Base-by-base conservation (phyloP, 2,329 filamentous ascomycete species). In the Blastomyces parvus region DNA sequence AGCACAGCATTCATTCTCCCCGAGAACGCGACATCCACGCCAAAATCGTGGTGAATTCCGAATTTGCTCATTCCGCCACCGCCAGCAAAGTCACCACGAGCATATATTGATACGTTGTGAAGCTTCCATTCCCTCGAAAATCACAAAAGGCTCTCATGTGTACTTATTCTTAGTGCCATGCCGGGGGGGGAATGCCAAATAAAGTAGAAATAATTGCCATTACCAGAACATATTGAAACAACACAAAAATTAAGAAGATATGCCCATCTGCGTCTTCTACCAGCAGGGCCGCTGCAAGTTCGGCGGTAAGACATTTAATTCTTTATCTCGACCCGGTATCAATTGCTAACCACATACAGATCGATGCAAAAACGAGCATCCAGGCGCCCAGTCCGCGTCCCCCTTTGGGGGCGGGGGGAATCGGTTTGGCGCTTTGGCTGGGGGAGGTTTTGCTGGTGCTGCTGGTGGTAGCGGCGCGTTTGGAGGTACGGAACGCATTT, bases 261-360 rank as follows among this genome's bases (percentile, higher is more conserved):
- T 80, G 78, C 71, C 71, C 14, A 69, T 88, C 63, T 90, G 88
- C 78, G 81, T 75, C 66, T 90, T 84, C 73, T 90, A 81, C 70
- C 81, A 83, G 71, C 81, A 86, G 72, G 86, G 86, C 53, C 80
- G 79, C 66, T 91, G 88, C 78, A 84, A 78, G 70, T 85, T 82
- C 71, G 87, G 87, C 76, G 79, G 86, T 87, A 78, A 67, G 80
- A 61, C 52, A 58, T 60, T 71, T 46, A 70, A 60, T 62, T 19
- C 25, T 40, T 14, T 57, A 38, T 36, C 61, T 6, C 50, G 46
- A 46, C 46, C 59, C 50, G 61, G 6, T 44, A 53, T 56, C 25
- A 6, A n/a, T 40, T 17, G 36, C 46, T 60, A 36, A 57, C 59
- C 46, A 55, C 58, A 33, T 66, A 55, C 48, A 87, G 85, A 84